A percentile compares a stretch with the other conserved stretches of the same genome.
Evolutionary conservation across 2,329 filamentous ascomycete genomes (phyloP).

Genomic region (Botrytis pseudocinerea): DNA sequence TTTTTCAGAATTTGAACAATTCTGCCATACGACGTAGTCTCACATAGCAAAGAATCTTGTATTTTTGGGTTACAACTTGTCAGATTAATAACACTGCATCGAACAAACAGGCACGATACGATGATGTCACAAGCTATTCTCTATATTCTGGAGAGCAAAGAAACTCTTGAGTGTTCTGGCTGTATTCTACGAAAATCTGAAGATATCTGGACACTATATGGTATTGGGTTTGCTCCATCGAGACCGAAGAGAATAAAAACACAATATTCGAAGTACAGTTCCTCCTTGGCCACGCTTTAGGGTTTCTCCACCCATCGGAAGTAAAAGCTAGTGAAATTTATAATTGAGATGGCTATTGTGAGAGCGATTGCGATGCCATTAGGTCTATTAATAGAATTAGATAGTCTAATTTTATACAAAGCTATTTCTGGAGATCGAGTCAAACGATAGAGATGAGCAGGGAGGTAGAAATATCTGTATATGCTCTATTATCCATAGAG

Average conservation of each 20-base stretch:
- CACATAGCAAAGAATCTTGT: no score
- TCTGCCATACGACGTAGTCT: not conserved
- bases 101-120: not conserved
- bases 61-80: not conserved
- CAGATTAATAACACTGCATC: not conserved
- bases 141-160: not conserved
- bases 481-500: no score
- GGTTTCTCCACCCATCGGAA: not conserved
- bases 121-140: not conserved
- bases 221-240: not conserved
- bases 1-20: not conserved
- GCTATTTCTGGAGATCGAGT: no score
- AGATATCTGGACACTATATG: not conserved
- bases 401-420: no score
- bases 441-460: no score
- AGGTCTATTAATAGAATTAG: no score
- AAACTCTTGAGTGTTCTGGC: not conserved
- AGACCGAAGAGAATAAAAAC: not conserved
- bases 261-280: not conserved
- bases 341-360: no score
- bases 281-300: not conserved
- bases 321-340: not conserved
- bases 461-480: no score
- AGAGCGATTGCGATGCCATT: no score
- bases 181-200: not conserved